Evolutionary conservation across 2,329 filamentous ascomycete species (phyloP), one percentile per base, ranked within the genome.

Genomic region (Fusarium longipes): DNA sequence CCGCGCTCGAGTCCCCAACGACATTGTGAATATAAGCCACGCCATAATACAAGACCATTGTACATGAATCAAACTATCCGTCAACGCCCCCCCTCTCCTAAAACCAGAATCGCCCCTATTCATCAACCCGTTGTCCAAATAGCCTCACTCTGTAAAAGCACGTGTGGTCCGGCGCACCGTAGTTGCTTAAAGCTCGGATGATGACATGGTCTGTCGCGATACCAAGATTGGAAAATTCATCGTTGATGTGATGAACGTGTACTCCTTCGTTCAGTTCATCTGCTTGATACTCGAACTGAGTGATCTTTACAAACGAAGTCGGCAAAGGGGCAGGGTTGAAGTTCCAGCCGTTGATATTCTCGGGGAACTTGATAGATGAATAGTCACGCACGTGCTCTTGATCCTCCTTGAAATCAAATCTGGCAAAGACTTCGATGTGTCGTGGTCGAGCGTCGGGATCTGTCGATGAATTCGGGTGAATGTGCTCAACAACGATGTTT

Each of bases 401-500:
- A 25, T 81, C 70, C 3, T 67, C 73, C 24, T 77, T 47, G 43
- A 89, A 83, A 18, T 82, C 80, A 59, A 90, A 84, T 36, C 83
- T 81, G 7, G 84, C 88, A 84, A 90, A 92, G 10, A 95, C 76
- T 74, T 95, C 91, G 57, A 95, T 86, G 4, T 90, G 82, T 50
- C 81, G 83, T 1, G 92, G 92, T 30, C 88, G 88, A 3, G 88
- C 81, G 15, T 81, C 83, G 0, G 89, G 86, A 44, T 90, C 84
- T 9, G 88, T 81, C 0, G 89, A 90, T 3, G 88, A 87, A 2
- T 82, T 81, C 8, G 84, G 83, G 3, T 87, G 80, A 56, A 93
- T 89, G 75, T 94, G 91, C 73, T 95, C 92, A 40, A 95, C 77
- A 2, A 92, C 87, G 3, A 95, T 74, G 69, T 93, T 85, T 68